Base-by-base conservation (phyloP, 345 rosid species). In the Lagerstroemia speciosa region DNA sequence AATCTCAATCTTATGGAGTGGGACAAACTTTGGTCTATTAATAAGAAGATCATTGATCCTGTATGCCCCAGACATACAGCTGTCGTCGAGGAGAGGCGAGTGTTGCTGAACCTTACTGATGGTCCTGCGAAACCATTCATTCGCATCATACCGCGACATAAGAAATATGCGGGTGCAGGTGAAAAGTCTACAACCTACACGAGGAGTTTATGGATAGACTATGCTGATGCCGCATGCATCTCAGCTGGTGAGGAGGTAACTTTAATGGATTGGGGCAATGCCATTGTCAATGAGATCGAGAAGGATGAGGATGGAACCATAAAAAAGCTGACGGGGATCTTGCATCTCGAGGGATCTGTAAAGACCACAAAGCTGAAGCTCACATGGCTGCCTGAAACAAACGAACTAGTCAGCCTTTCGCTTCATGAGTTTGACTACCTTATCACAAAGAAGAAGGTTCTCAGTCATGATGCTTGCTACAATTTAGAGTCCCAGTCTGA, bases 1-100 rank as follows among this genome's bases (percentile, higher is more conserved):
- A 94, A 92, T 78, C 88, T 92, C 43, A 92, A 91, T 73, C 89
- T 95, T 31, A 92, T 95, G 98, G 99, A 90, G 69, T 86, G 99
- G 99, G 99, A 95, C 80, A 92, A 95, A 71, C 87, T 95, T 52
- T 95, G 99, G 99, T 81, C 90, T 31, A 92, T 94, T 34, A 94
- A 94, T 63, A 90, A 95, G 88, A 89, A 83, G 79, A 92, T 91
- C 34, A 63, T 94, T 14, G 99, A 94, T 81, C 99, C 93, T 22
- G 92, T 94, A 69, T 94, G 98, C 69, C 96, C 98, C 8, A 83
- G 98, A 75, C 96, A 94, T 75, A 94, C 98, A 20, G 97, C 99
- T 70, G 97, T 94, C 48, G 40, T 84, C 73, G 87, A 84, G 72
- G 92, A 89, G 66, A 58, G 71, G 10, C 80, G 85, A 57, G 87